phyloP scores from a whole-genome alignment of 148 eudicot species.

The Camellia lanceoleosa region DNA sequence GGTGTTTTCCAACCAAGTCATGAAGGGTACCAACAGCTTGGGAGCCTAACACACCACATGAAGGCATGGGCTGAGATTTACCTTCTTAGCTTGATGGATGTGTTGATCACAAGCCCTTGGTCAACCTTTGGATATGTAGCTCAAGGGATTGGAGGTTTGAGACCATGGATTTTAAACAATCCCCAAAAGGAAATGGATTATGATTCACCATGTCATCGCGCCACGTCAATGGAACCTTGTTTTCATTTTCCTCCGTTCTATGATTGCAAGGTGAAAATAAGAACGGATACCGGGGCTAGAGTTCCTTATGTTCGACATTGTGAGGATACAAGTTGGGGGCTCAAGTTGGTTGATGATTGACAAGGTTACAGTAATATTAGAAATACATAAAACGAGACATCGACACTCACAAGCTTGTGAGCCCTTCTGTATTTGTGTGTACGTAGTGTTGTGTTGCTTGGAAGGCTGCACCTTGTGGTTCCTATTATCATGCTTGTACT shows the following conservation, averaged over 20 bases:
- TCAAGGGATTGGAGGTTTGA: constrained; percentile 89
- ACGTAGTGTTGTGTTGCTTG: no score
- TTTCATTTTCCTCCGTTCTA: constrained; percentile 89
- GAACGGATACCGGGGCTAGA: constrained; percentile 51
- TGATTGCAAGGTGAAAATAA: constrained; percentile 57
- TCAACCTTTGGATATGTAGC: constrained; percentile 97
- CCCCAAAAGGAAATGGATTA: constrained; percentile 54
- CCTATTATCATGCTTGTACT: no score
- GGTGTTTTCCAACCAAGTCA: constrained; percentile 82
- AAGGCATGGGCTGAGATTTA: constrained; percentile 97
- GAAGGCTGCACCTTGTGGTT: no score
- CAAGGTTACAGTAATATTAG: no score
- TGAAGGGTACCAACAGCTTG: constrained; percentile 67
- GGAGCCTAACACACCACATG: constrained; percentile 51
- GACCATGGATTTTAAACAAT: constrained; percentile 86
- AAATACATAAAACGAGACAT: no score
- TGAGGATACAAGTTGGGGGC: constrained; percentile 94
- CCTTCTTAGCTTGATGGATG: constrained; percentile 74
- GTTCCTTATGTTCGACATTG: constrained; percentile 83
- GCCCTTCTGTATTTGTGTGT: no score
- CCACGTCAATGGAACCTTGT: constrained; percentile 88
- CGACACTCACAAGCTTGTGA: no score
- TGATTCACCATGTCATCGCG: constrained; percentile 63
- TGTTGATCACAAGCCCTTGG: constrained; percentile 84
- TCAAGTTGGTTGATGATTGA: constrained; percentile 55